phyloP scores from a whole-genome alignment of 148 eudicot genomes.

The Dianthus caryophyllus region DNA sequence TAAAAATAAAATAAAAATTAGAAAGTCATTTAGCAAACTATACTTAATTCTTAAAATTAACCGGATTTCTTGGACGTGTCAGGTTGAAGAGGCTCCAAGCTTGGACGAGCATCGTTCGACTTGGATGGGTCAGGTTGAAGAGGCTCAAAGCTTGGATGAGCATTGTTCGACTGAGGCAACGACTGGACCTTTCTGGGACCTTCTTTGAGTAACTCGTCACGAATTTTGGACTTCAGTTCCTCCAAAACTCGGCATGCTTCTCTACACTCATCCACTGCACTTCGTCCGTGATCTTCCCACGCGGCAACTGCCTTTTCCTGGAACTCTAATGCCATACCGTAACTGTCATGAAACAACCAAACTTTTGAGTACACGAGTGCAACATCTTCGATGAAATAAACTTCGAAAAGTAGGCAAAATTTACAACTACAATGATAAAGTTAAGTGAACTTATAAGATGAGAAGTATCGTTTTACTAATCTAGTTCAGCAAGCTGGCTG shows the following conservation, averaged over 20 bases:
- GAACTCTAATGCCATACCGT: conserved; percentile 67
- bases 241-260: conserved; percentile 68
- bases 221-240: conserved; percentile 52
- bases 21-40: background rate
- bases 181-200: conserved; percentile 48
- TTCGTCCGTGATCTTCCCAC: conserved; percentile 72
- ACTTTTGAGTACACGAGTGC: background rate
- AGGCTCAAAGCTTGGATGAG: conserved; percentile 34
- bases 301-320: conserved; percentile 72
- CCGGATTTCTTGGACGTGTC: conserved; percentile 7
- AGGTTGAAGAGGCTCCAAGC: conserved; percentile 26
- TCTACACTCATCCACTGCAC: conserved; percentile 51
- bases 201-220: conserved; percentile 26
- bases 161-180: conserved; percentile 38
- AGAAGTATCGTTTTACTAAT: too few relatives aligned
- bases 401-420: background rate
- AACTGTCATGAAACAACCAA: conserved; percentile 46
- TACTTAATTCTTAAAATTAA: background rate
- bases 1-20: too few relatives aligned
- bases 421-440: background rate
- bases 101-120: conserved; percentile 31
- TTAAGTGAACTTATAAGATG: too few relatives aligned
- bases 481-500: too few relatives aligned
- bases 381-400: background rate
- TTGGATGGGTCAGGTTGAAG: too few relatives aligned